Evolutionary conservation across 2,329 filamentous ascomycete genomes (phyloP), one percentile per base, ranked within the genome.

Genomic region (Penicillium sp.): DNA sequence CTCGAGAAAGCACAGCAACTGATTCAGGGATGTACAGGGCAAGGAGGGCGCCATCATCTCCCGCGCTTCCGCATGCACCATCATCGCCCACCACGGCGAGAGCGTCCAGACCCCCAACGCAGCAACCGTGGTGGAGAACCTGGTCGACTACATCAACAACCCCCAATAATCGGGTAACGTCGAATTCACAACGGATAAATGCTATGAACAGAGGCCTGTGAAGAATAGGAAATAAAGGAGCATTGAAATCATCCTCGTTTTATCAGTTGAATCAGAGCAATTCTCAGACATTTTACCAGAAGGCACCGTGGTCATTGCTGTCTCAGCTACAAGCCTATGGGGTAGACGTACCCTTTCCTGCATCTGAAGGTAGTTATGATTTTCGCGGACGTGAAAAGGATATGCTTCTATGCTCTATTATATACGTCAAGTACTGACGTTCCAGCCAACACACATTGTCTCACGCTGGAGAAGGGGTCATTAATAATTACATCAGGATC

Each of bases 1-100:
- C 31, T 20, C 24, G 2, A 18, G 15, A 6, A 10, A 12, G 7
- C 9, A 38, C 32, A 25, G 24, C 35, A 13, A 23, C 32, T 39
- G 24, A 46, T 23, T 28, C n/a, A 20, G 13, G 8, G 7, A 28
- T 3, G 7, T 35, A 57, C 55, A 88, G 85, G 89, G 88, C 63
- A 88, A 86, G 69, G 82, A 86, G 68, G 93, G 93, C 59, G 75
- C 95, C 65, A 79, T 86, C 67, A 82, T 93, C 63, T 84, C 85
- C 74, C 95, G 95, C 80, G 95, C 92, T 65, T 85, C 80, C 66
- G 86, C 95, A 75, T 89, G 90, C 61, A 84, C 97, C 70, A 82
- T 98, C 68, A 75, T 98, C 69, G 87, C 83, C 61, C 89, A 95
- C 78, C 89, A 97, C 79, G 79, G 78, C 60, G 89, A 95, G 71